phyloP scores from a whole-genome alignment of 73 alveolate species.

The Tetrahymena thermophila region DNA sequence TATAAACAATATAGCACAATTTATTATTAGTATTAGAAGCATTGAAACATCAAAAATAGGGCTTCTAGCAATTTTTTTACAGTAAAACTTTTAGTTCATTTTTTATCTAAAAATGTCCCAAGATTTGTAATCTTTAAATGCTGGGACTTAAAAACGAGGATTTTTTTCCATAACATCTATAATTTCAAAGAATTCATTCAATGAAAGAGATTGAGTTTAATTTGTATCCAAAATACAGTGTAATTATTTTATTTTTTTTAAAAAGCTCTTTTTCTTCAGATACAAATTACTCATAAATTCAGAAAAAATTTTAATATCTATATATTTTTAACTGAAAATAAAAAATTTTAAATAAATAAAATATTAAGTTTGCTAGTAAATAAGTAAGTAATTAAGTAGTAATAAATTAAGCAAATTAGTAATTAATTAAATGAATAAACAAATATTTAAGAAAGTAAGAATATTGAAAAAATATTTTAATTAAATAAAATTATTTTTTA shows the following conservation, averaged over 20 bases:
- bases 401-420: too few relatives aligned
- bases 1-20: background rate
- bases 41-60: background rate
- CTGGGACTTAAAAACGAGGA: background rate
- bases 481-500: too few relatives aligned
- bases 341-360: background rate
- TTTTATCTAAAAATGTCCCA: background rate
- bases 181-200: background rate
- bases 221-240: background rate
- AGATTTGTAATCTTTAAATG: background rate
- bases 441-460: too few relatives aligned
- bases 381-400: too few relatives aligned
- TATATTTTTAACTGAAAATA: background rate
- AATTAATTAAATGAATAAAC: too few relatives aligned
- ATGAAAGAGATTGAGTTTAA: background rate
- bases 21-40: background rate
- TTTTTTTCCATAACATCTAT: background rate
- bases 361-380: too few relatives aligned
- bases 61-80: background rate
- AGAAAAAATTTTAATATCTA: background rate
- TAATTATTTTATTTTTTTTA: background rate
- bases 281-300: background rate
- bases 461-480: too few relatives aligned
- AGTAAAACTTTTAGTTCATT: background rate
- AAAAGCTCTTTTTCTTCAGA: background rate